Percentiles rank a stretch among this genome's conserved stretches.
phyloP scores from a whole-genome alignment of 352 stramenopile species.

The Aphanomyces euteiches region DNA sequence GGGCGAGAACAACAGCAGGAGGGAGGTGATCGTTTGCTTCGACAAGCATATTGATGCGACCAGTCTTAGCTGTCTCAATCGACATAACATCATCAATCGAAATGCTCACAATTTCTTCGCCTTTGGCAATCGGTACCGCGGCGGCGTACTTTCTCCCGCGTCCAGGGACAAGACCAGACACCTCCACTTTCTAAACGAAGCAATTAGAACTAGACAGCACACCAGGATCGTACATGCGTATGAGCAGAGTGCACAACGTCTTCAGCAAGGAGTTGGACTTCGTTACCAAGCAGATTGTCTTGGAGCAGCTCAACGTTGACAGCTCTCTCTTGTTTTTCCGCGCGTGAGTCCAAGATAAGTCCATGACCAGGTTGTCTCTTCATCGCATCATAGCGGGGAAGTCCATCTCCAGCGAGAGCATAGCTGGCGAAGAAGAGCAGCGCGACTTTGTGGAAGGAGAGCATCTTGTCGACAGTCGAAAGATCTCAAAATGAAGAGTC shows the following conservation, averaged over 20 bases:
- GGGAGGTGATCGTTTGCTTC: slow-evolving; percentile 19
- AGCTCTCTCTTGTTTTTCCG: background rate
- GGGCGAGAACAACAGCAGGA: slow-evolving; percentile 17
- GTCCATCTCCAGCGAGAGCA: background rate
- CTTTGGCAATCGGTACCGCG: slow-evolving; percentile 5
- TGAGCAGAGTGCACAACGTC: slow-evolving; percentile 22
- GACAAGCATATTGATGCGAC: slow-evolving; percentile 13
- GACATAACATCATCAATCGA: slow-evolving; percentile 20
- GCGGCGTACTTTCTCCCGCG: slow-evolving; percentile 11
- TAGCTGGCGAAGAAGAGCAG: background rate
- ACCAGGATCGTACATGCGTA: background rate
- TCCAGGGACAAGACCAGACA: background rate
- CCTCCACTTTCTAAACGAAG: slow-evolving; percentile 18
- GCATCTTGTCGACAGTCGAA: background rate
- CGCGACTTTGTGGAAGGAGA: slow-evolving; percentile 6
- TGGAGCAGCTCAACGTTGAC: slow-evolving; percentile 6
- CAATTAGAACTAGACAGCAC: background rate
- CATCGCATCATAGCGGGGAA: background rate
- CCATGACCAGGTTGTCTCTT: slow-evolving; percentile 5
- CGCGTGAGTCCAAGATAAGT: background rate
- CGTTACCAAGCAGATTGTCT: background rate
- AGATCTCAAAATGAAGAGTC: slow-evolving; percentile 16
- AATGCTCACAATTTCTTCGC: slow-evolving; percentile 22
- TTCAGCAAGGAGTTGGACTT: slow-evolving; percentile 1
- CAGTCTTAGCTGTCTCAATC: background rate